Base-by-base conservation (phyloP, 192 early-diverging fungal species). In the Phlyctochytrium bullatum region DNA sequence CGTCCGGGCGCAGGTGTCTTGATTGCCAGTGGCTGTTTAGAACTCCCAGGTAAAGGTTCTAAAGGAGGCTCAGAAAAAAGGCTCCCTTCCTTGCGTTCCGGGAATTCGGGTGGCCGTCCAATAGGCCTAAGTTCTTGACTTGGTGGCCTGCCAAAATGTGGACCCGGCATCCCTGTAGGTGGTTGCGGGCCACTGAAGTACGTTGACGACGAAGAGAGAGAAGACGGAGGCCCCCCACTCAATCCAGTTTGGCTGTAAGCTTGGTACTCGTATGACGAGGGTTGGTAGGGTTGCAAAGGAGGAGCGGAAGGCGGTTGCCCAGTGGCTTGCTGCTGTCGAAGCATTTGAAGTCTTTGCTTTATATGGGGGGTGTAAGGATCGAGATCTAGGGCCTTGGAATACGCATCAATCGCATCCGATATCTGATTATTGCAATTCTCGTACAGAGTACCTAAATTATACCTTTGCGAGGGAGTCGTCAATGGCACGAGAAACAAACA, bases 401-500 rank as follows among this genome's bases (percentile, higher is more conserved):
- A 99, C 3, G 97, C 97, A 72, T 99, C 96, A 36, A 99, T 86
- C 1, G 97, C 97, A 72, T 99, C 97, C 64, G 86, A 88, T 51
- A 93, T 87, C 76, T 99, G 97, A 78, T 95, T 95, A 74, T 99
- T 96, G 82, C 97, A 99, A 0, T 91, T 86, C 71, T 99, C 97
- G 73, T 99, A 99, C 0, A 99, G 83, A 0, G 94, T 95, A 1
- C 97, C 97, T 16, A 99, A 73, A 74, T 99, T 90, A 61, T 92
- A 85, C 82, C 82, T 83, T n/a, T n/a, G n/a, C n/a, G n/a, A n/a
- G n/a, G n/a, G n/a, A n/a, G n/a, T n/a, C n/a, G n/a, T n/a, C n/a
- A n/a, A n/a, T n/a, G n/a, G n/a, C n/a, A n/a, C n/a, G n/a, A n/a
- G n/a, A n/a, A n/a, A n/a, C n/a, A n/a, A n/a, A n/a, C n/a, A n/a